Evolutionary conservation across 345 rosid genomes (phyloP), one percentile per base, ranked within the genome.

Genomic region (Arabis hirsuta): DNA sequence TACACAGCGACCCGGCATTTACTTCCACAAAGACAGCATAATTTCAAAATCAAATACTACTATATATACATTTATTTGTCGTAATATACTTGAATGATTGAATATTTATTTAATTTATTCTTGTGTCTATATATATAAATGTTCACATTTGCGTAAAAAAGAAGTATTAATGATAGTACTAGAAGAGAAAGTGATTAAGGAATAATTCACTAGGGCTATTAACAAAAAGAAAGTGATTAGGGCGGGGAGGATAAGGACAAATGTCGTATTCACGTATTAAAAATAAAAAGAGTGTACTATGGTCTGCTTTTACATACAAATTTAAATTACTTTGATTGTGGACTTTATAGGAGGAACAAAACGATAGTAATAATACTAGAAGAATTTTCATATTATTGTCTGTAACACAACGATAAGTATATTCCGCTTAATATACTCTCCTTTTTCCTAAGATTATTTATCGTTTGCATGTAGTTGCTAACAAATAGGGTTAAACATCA

Each of bases 231-330:
- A 26, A 46, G 32, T 38, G 55, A 52, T 57, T 43, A 65, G 29
- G 46, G 44, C 6, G 24, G 19, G 2, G 51, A 53, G 44, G 73
- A 66, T 74, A 60, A 74, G 48, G 73, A 75, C 79, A 75, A 75
- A 59, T 51, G 54, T 67, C 44, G 32, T 50, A 16, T 24, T 66
- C 48, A 43, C 29, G 43, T n/a, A 31, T 41, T 9, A 36, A 51
- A 50, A 52, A 48, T 48, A 53, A 47, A 53, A 47, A 64, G 53
- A 29, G 38, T 57, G 55, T 12, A 38, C 43, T 38, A 57, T 46
- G 22, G 42, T 59, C 10, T 36, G 6, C 19, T 34, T 32, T 32
- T 53, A 9, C 13, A 13, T 65, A 22, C 5, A 20, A 51, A 51
- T 13, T 1, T 36, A 1, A 22, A 29, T 13, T 9, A 36, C 46